Conservation (phyloP, 2,329 filamentous ascomycete species). For the Scedosporium aurantiacum region DNA sequence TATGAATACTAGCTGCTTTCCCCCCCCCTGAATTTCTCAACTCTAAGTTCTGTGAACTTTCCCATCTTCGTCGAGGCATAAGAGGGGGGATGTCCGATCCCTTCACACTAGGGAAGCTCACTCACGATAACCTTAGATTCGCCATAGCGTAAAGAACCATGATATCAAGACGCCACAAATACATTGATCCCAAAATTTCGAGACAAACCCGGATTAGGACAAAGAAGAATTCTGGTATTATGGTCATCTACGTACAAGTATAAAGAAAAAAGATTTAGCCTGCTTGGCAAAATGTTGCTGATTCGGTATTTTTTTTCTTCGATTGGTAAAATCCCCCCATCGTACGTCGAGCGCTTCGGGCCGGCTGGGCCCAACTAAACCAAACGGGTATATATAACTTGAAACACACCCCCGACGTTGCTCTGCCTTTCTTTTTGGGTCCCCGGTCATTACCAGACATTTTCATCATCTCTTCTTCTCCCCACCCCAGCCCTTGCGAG, state of each 20-base stretch:
- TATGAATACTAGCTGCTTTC: neutral
- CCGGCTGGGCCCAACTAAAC: neutral
- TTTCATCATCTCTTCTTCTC: neutral
- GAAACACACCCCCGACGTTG: too few species aligned
- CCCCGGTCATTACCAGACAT: too few species aligned
- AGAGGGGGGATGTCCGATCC: neutral
- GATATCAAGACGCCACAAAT: neutral
- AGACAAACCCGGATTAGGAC: neutral
- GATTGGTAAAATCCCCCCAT: neutral
- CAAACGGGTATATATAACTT: too few species aligned
- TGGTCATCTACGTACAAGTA: slow-evolving; percentile 2
- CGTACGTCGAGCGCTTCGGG: neutral
- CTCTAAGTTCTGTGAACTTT: neutral
- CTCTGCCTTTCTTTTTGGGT: too few species aligned
- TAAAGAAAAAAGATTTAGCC: neutral
- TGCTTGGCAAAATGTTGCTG: neutral
- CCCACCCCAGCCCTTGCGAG: neutral
- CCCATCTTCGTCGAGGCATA: neutral
- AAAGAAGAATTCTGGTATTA: slow-evolving; percentile 2
- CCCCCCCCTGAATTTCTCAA: neutral
- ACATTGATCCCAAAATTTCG: neutral
- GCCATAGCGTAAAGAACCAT: neutral
- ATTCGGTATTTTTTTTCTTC: neutral
- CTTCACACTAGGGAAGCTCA: neutral
- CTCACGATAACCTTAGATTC: neutral